Base-by-base conservation (phyloP, 2,329 filamentous ascomycete genomes). In the Ophiostoma himal-ulmi region DNA sequence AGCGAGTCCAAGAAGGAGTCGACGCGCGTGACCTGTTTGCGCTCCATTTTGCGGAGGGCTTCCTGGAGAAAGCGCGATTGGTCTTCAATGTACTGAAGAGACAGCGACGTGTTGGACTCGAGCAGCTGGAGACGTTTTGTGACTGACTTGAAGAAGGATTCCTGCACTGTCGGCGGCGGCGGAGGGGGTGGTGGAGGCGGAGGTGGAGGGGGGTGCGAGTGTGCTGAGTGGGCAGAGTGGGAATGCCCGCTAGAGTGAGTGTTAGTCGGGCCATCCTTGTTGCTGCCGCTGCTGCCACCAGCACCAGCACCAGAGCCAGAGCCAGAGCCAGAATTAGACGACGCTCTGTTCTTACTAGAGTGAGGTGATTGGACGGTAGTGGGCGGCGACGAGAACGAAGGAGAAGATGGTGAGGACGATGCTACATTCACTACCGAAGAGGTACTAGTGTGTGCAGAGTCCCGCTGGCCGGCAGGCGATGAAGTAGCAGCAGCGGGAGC, bases 141-240 rank as follows among this genome's bases (percentile, higher is more conserved):
- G 10, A 98, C 90, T 4, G 93, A 92, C 78, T 98, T 98, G 85
- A 97, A 99, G 80, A 99, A 98, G 1, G 92, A 95, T 78, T 99
- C 95, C 79, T 99, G 95, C 0, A 96, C 95, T 0, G 94, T 93
- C 1, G 94, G 94, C 0, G 88, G 85, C 79, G 8, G 78, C 22
- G 68, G 67, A 44, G 62, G 69, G 14, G 30, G 68, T 10, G 1
- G 83, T 76, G 10, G 30, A 82, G 13, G 67, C 20, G 52, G 36
- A 11, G 68, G 67, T 22, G 26, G 68, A 6, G 36, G 80, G 75
- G 36, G 80, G 74, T 67, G 79, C 71, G 34, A 79, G 79, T 81
- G 52, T n/a, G n/a, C 20, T 4, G 57, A 62, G 57, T 57, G 52
- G 8, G 52, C 52, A 4, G 57, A 62, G 57, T 57, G 52, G 8